A percentile compares a stretch with the other conserved stretches of the same genome.
Evolutionary conservation across 1,284 basidiomycete species (phyloP).

Genomic region (Leccinum angustisporum): DNA sequence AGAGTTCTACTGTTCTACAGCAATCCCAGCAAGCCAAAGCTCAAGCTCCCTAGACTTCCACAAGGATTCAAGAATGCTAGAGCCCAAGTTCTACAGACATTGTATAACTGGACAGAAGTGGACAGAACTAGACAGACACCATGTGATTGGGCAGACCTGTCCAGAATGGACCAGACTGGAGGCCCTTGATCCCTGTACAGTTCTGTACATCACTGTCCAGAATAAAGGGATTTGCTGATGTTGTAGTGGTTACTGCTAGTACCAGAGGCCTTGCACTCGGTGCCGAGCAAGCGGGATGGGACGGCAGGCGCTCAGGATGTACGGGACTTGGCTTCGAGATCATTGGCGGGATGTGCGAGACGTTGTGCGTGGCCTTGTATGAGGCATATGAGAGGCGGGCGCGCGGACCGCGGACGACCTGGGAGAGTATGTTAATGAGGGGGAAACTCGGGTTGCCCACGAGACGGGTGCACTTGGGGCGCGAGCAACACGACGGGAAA

Average conservation of each 20-base stretch:
- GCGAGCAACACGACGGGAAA: conserved; percentile 1
- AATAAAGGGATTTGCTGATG: neutral
- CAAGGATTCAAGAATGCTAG: neutral
- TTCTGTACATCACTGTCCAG: neutral
- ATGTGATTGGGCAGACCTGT: neutral
- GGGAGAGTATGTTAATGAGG: conserved; percentile 31
- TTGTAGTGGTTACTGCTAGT: conserved; percentile 49
- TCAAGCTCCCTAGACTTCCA: neutral
- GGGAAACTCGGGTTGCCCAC: neutral
- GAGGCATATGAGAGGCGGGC: conserved; percentile 76
- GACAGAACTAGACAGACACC: no score
- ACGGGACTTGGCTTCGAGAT: conserved; percentile 63
- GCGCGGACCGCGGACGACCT: conserved; percentile 77
- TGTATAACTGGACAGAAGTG: neutral
- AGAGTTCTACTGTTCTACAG: neutral
- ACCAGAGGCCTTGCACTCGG: conserved; percentile 53
- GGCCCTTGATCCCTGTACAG: neutral
- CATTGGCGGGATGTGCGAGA: conserved; percentile 58
- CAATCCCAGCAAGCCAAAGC: neutral
- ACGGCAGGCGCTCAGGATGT: conserved; percentile 36
- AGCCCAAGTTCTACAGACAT: neutral
- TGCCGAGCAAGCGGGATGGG: conserved; percentile 51
- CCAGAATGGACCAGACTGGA: neutral
- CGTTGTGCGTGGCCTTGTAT: conserved; percentile 74
- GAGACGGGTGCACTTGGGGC: neutral